Percentiles rank a stretch among this genome's conserved stretches.
Conservation (phyloP, 257 asterid species). For the Solanum arcanum region DNA sequence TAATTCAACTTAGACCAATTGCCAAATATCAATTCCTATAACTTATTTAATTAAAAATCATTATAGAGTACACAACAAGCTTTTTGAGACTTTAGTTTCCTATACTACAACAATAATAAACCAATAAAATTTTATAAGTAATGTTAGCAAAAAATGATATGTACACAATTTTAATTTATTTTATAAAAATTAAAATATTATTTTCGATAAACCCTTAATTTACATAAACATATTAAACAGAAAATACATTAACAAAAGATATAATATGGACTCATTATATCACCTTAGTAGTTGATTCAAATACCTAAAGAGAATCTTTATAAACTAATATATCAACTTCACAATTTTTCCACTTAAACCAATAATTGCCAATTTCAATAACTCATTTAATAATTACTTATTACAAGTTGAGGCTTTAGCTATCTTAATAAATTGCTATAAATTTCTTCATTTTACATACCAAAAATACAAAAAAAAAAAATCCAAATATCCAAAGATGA, state of each 20-base stretch:
- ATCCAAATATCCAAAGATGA: neutral
- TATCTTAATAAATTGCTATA: neutral
- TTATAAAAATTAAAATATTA: too few relatives aligned
- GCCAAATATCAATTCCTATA: neutral
- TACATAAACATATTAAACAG: neutral
- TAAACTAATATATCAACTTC: neutral
- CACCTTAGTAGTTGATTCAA: neutral
- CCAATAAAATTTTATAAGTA: neutral
- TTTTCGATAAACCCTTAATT: fast-evolving
- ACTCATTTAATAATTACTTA: neutral
- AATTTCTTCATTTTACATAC: neutral
- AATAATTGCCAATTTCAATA: neutral
- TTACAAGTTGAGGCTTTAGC: neutral
- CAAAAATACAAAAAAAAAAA: neutral
- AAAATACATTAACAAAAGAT: too few relatives aligned
- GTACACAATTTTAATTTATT: too few relatives aligned
- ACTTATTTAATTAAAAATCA: neutral
- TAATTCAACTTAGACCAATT: neutral
- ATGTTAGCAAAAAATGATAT: fast-evolving
- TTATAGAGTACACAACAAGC: neutral
- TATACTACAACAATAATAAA: neutral
- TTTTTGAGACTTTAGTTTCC: neutral
- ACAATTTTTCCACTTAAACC: neutral
- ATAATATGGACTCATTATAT: neutral
- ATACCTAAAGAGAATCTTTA: neutral